phyloP scores from a whole-genome alignment of 1,284 basidiomycete genomes.

The Coniferiporia sulphurascens region DNA sequence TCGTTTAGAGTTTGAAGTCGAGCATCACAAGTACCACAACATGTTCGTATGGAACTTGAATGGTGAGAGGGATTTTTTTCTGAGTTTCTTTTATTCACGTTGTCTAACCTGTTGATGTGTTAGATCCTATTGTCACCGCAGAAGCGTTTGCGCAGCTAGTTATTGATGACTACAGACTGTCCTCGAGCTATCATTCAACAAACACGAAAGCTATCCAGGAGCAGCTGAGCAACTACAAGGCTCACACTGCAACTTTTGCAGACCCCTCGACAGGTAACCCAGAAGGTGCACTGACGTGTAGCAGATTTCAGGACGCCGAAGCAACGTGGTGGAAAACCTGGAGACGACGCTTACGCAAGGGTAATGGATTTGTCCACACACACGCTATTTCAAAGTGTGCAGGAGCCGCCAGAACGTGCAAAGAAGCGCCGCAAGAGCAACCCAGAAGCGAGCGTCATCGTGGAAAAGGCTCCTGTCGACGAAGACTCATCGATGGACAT shows the following conservation, averaged over 20 bases:
- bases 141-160: slow-evolving; percentile 87
- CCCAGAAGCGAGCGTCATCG: slow-evolving; percentile 27
- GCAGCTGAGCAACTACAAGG: slow-evolving; percentile 77
- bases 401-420: slow-evolving; percentile 19
- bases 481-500: slow-evolving; percentile 41
- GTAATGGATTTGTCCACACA: slow-evolving; percentile 29
- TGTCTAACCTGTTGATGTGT: slow-evolving; percentile 12
- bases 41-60: slow-evolving; percentile 97
- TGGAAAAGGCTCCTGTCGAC: slow-evolving; percentile 23
- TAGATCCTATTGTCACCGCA: slow-evolving; percentile 87
- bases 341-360: slow-evolving; percentile 48
- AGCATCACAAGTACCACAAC: slow-evolving; percentile 89
- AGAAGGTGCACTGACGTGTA: slow-evolving; percentile 28
- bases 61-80: slow-evolving; percentile 51
- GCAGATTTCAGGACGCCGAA: slow-evolving; percentile 47
- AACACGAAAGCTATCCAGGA: slow-evolving; percentile 87
- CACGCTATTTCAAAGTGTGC: slow-evolving; percentile 7
- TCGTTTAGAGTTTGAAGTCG: slow-evolving; percentile 91
- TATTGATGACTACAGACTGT: slow-evolving; percentile 87
- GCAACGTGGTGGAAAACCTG: slow-evolving; percentile 68
- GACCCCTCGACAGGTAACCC: not conserved
- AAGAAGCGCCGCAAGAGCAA: slow-evolving; percentile 34
- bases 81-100: not conserved
- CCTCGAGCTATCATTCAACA: slow-evolving; percentile 62
- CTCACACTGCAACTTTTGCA: slow-evolving; percentile 40